Percentiles rank a stretch among this genome's conserved stretches.
Conservation (phyloP, 345 rosid species). For the Populus ilicifolia region DNA sequence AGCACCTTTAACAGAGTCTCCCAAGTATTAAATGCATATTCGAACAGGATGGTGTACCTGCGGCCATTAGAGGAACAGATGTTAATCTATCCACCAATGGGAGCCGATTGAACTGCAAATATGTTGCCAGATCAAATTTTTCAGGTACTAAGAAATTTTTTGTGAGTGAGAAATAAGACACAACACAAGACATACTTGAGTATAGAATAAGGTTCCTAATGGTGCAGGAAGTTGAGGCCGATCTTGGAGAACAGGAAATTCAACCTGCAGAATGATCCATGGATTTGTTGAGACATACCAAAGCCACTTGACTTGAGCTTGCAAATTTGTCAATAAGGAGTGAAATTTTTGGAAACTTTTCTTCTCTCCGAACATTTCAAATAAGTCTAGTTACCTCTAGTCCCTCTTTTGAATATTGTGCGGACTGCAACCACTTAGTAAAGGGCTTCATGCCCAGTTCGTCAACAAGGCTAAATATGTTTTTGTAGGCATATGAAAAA, state of each 20-base stretch:
- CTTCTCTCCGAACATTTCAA: background rate
- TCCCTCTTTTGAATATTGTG: conserved; percentile 18
- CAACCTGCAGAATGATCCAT: conserved; percentile 40
- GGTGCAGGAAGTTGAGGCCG: conserved; percentile 62
- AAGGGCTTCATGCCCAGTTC: conserved; percentile 22
- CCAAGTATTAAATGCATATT: background rate
- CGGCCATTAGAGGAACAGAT: conserved; percentile 54
- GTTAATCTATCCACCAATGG: conserved; percentile 48
- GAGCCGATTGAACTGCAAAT: conserved; percentile 43
- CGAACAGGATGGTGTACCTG: conserved; percentile 32
- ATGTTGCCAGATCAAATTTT: background rate
- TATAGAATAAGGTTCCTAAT: conserved; percentile 44
- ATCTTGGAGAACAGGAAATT: conserved; percentile 58
- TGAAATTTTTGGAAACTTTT: background rate
- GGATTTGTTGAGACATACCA: background rate
- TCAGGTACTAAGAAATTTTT: background rate
- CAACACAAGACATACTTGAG: conserved; percentile 37
- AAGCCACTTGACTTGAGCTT: background rate
- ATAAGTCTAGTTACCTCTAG: conserved; percentile 11
- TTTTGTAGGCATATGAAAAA: conserved; percentile 55
- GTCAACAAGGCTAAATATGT: conserved; percentile 35
- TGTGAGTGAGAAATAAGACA: background rate
- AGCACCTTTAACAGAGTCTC: background rate
- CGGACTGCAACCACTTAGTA: conserved; percentile 13
- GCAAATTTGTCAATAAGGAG: background rate